Percentiles rank a stretch among this genome's conserved stretches.
Conservation (phyloP, 2,329 filamentous ascomycete species). For the Alternaria gansuensis region DNA sequence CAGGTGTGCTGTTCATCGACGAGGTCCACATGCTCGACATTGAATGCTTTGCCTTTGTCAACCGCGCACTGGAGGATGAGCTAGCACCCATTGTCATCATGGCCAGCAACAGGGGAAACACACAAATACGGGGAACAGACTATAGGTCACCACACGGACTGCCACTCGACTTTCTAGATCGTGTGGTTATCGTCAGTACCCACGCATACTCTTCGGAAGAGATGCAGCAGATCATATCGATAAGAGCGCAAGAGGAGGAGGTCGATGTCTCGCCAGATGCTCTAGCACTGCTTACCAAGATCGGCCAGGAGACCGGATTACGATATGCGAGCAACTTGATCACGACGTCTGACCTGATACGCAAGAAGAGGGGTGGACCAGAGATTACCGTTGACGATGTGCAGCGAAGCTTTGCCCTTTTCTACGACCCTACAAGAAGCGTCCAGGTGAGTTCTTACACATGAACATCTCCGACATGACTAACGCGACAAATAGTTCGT, state of each 20-base stretch:
- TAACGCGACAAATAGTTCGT: constrained; percentile 69
- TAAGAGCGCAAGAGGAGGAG: constrained; percentile 95
- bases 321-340: constrained; percentile 98
- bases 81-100: constrained; percentile 98
- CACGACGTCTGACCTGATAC: constrained; percentile 88
- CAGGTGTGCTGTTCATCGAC: constrained; percentile 96
- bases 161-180: constrained; percentile 93
- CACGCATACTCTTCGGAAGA: constrained; percentile 83
- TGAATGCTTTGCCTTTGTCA: constrained; percentile 98
- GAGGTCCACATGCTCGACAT: constrained; percentile 99
- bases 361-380: constrained; percentile 83
- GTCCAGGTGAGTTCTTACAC: constrained; percentile 64
- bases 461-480: constrained; percentile 3
- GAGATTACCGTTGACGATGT: constrained; percentile 89
- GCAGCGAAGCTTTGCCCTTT: constrained; percentile 90
- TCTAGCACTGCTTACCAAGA: constrained; percentile 91
- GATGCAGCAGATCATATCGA: constrained; percentile 89
- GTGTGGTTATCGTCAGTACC: constrained; percentile 95
- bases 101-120: constrained; percentile 94
- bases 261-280: constrained; percentile 91
- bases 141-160: constrained; percentile 94
- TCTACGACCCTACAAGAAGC: constrained; percentile 88
- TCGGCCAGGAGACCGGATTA: constrained; percentile 89
- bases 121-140: constrained; percentile 90
- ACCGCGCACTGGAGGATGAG: constrained; percentile 93